Percentiles rank a stretch among this genome's conserved stretches.
Evolutionary conservation across 129 eudicot genomes (phyloP).

Genomic region (Deinandra increscens): DNA sequence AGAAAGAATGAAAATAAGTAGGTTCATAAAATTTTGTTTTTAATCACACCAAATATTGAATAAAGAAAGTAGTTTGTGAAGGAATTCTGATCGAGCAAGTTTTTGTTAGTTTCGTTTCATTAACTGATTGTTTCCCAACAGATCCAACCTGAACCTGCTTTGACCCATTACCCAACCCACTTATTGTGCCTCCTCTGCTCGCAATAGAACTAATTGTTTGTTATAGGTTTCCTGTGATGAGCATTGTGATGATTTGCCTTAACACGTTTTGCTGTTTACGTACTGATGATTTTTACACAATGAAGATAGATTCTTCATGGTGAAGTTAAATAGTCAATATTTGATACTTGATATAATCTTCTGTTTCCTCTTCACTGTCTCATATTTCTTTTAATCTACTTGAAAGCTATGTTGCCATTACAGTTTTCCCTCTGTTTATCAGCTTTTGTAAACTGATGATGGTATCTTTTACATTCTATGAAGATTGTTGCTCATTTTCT

Average conservation of each 20-base stretch:
- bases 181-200: slow-evolving; percentile 3
- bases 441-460: slow-evolving; percentile 10
- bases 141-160: background rate
- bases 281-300: slow-evolving; percentile 1
- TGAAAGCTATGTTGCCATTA: background rate
- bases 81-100: no score
- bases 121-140: no score
- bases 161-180: slow-evolving; percentile 9
- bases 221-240: slow-evolving; percentile 9
- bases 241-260: slow-evolving; percentile 3
- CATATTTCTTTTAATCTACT: background rate
- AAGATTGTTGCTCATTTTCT: slow-evolving; percentile 24
- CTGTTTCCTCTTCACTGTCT: background rate
- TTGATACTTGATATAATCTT: slow-evolving; percentile 16
- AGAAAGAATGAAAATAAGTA: no score
- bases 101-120: no score
- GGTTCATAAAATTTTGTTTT: no score
- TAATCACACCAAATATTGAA: no score
- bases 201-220: slow-evolving; percentile 4
- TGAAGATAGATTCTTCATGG: slow-evolving; percentile 12
- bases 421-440: slow-evolving; percentile 10
- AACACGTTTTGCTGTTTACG: slow-evolving; percentile 9
- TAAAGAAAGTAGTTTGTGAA: no score
- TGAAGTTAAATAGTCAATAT: background rate
- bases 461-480: slow-evolving; percentile 14